These are phyloP conservation scores for Echeveria elegans DNA, from an alignment of 164 flowering plant species.

Conservation along the genomic window DNA sequence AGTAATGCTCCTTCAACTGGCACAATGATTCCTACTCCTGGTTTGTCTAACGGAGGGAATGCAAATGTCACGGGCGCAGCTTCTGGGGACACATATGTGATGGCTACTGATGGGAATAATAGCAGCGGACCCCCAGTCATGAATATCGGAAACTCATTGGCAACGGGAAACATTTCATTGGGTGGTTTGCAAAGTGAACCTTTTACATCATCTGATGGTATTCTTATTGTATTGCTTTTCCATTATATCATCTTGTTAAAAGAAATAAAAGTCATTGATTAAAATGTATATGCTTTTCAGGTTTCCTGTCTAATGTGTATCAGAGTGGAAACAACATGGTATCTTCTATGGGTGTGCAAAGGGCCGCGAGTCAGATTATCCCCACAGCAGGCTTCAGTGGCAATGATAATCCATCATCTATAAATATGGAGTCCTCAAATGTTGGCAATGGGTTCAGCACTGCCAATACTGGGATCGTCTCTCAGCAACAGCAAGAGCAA, in stretches of 20 bases:
- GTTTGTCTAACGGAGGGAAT: conserved; percentile 55
- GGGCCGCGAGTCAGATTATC: conserved; percentile 75
- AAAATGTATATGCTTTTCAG: conserved; percentile 32
- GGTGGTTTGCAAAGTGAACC: conserved; percentile 39
- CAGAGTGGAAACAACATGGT: conserved; percentile 51
- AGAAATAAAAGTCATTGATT: not conserved
- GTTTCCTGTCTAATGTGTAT: conserved; percentile 55
- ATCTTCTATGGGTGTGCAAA: conserved; percentile 46
- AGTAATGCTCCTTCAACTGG: conserved; percentile 46
- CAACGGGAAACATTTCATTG: conserved; percentile 29
- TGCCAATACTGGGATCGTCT: conserved; percentile 43
- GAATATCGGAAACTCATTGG: conserved; percentile 43
- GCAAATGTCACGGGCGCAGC: conserved; percentile 38
- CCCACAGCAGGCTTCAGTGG: conserved; percentile 82
- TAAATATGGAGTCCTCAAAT: conserved; percentile 47
- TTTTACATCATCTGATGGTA: conserved; percentile 54
- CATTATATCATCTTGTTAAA: not conserved
- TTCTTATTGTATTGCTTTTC: conserved; percentile 1
- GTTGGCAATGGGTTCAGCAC: conserved; percentile 45
- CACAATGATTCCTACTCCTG: conserved; percentile 97
- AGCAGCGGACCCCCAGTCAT: conserved; percentile 27
- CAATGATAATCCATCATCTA: conserved; percentile 30
- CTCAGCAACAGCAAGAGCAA: conserved; percentile 54
- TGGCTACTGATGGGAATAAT: conserved; percentile 25
- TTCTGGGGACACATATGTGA: conserved; percentile 38